These are phyloP conservation scores for Gamarada debralockiae DNA, from an alignment of 495 filamentous ascomycete genomes.

Conservation along the genomic window DNA sequence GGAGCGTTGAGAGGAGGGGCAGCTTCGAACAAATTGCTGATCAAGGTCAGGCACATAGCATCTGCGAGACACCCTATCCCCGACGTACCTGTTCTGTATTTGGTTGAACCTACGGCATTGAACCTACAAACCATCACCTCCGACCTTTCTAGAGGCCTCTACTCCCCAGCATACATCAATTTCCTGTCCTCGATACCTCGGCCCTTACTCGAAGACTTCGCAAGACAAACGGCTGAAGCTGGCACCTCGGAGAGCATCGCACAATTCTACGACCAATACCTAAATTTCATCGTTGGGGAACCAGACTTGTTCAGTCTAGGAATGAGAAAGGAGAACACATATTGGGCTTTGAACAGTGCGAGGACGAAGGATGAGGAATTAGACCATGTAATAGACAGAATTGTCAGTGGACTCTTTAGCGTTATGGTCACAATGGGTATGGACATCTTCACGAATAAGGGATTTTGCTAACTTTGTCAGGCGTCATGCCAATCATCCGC, in stretches of 20 bases:
- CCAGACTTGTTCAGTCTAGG: constrained; percentile 94
- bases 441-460: background rate
- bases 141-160: constrained; percentile 82
- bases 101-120: constrained; percentile 79
- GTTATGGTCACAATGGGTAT: constrained; percentile 95
- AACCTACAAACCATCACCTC: constrained; percentile 82
- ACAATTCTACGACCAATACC: constrained; percentile 94
- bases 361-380: constrained; percentile 87
- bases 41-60: constrained; percentile 64
- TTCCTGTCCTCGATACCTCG: constrained; percentile 93
- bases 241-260: constrained; percentile 83
- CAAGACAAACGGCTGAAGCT: constrained; percentile 75
- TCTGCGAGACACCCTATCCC: constrained; percentile 85
- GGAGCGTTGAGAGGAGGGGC: background rate
- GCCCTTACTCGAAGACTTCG: constrained; percentile 93
- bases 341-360: constrained; percentile 91
- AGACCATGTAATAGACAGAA: constrained; percentile 79
- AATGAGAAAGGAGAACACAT: constrained; percentile 77
- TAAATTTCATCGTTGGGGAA: constrained; percentile 96
- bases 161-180: constrained; percentile 94
- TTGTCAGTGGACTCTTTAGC: constrained; percentile 92
- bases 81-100: constrained; percentile 93
- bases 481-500: constrained; percentile 85
- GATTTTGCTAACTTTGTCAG: constrained; percentile 39
- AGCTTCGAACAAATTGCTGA: constrained; percentile 13